Percentiles rank a stretch among this genome's conserved stretches.
Conservation (phyloP, 2,329 filamentous ascomycete species). For the Aspergillus hortae region DNA sequence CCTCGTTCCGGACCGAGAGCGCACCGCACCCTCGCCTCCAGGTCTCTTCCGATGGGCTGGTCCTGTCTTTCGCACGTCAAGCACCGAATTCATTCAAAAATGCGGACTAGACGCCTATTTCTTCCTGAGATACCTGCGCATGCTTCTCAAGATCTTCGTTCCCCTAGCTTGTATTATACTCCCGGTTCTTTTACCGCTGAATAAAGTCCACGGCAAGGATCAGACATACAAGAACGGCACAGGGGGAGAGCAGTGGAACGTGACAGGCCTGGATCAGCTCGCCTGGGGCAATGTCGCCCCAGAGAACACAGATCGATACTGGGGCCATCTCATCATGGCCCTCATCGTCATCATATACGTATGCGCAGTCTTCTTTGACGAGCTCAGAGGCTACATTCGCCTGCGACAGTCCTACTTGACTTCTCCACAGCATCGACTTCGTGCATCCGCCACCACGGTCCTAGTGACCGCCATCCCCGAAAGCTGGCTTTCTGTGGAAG, state of each 20-base stretch:
- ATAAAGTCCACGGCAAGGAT: constrained; percentile 68
- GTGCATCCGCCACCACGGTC: constrained; percentile 92
- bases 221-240: constrained; percentile 46
- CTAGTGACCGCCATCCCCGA: constrained; percentile 84
- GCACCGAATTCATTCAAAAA: constrained; percentile 87
- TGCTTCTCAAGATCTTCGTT: constrained; percentile 86
- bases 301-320: constrained; percentile 65
- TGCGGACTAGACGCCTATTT: constrained; percentile 97
- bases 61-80: constrained; percentile 63
- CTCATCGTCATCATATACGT: constrained; percentile 77
- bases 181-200: constrained; percentile 82
- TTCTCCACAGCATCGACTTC: constrained; percentile 86
- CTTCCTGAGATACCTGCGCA: constrained; percentile 85
- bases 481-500: constrained; percentile 85
- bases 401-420: constrained; percentile 93
- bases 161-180: constrained; percentile 75
- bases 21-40: constrained; percentile 68
- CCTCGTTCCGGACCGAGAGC: constrained; percentile 78
- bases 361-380: constrained; percentile 80
- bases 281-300: constrained; percentile 82
- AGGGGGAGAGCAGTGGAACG: constrained; percentile 42
- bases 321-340: constrained; percentile 79
- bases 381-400: constrained; percentile 83
- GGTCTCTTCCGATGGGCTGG: constrained; percentile 53
- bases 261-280: constrained; percentile 73